Percentiles rank a stretch among this genome's conserved stretches.
phyloP scores from a whole-genome alignment of 2,329 filamentous ascomycete species.

The Magnaporthiopsis rhizophila region DNA sequence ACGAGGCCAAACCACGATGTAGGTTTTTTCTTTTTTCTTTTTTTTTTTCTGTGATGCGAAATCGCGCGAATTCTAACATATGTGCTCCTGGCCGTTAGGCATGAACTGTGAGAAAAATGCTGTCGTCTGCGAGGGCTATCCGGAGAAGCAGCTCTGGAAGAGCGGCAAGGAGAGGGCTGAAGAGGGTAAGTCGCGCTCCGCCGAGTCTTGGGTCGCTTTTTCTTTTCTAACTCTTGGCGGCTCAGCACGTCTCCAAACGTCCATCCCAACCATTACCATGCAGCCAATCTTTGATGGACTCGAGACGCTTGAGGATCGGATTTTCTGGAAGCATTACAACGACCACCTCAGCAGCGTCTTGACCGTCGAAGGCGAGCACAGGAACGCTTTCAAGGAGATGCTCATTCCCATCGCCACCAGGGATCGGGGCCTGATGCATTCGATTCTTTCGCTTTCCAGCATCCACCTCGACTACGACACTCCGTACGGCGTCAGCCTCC shows the following conservation, averaged over 20 bases:
- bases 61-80: not conserved
- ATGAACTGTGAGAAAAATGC: constrained; percentile 91
- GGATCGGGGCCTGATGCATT: constrained; percentile 82
- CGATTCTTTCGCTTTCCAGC: constrained; percentile 73
- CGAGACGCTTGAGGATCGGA: constrained; percentile 69
- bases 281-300: constrained; percentile 70
- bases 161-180: constrained; percentile 71
- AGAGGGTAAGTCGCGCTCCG: constrained; percentile 43
- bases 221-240: too few relatives aligned
- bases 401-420: constrained; percentile 73
- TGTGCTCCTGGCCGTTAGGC: constrained; percentile 36
- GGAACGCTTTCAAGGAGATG: constrained; percentile 80
- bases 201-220: not conserved
- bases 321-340: constrained; percentile 79
- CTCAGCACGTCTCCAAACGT: constrained; percentile 40
- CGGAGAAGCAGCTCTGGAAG: constrained; percentile 79
- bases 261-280: constrained; percentile 47
- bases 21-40: constrained; percentile 20
- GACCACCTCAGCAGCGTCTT: constrained; percentile 71
- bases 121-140: constrained; percentile 84
- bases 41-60: not conserved
- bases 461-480: constrained; percentile 61
- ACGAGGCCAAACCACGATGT: constrained; percentile 61
- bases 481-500: constrained; percentile 45
- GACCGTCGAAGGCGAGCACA: constrained; percentile 71